A percentile compares a stretch with the other conserved stretches of the same genome.
Evolutionary conservation across 176 grass and related monocot genomes (phyloP).

Genomic region (Rhynchospora pubera): DNA sequence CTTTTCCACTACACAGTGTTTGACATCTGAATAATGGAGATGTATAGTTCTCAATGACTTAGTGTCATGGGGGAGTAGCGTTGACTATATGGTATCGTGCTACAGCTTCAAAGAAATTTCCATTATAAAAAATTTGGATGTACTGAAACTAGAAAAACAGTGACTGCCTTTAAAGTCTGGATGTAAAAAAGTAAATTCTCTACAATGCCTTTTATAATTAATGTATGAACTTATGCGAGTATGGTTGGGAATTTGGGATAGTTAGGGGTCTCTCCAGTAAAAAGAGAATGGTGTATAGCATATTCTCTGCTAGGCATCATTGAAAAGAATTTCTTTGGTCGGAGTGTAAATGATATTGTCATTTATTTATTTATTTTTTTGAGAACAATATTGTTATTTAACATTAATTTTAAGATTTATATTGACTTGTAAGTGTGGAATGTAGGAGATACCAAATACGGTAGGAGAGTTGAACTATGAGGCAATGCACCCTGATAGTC

Average conservation of each 20-base stretch:
- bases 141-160: background rate
- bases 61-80: background rate
- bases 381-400: too few species aligned
- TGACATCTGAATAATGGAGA: background rate
- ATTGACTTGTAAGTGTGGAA: background rate
- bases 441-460: constrained; percentile 19
- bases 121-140: background rate
- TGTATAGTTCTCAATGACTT: background rate
- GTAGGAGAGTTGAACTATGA: constrained; percentile 24
- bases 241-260: background rate
- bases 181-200: background rate
- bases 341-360: constrained; percentile 1
- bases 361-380: too few species aligned
- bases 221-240: background rate
- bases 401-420: background rate
- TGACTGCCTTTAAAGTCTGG: background rate
- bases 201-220: background rate
- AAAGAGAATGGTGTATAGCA: background rate
- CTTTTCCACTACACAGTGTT: background rate
- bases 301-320: background rate
- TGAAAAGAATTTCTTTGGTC: background rate
- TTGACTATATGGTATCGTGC: background rate
- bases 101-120: background rate
- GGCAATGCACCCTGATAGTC: constrained; percentile 14
- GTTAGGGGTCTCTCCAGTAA: background rate